These are phyloP conservation scores for Calendula officinalis DNA, from an alignment of 129 eudicot genomes.

Conservation along the genomic window DNA sequence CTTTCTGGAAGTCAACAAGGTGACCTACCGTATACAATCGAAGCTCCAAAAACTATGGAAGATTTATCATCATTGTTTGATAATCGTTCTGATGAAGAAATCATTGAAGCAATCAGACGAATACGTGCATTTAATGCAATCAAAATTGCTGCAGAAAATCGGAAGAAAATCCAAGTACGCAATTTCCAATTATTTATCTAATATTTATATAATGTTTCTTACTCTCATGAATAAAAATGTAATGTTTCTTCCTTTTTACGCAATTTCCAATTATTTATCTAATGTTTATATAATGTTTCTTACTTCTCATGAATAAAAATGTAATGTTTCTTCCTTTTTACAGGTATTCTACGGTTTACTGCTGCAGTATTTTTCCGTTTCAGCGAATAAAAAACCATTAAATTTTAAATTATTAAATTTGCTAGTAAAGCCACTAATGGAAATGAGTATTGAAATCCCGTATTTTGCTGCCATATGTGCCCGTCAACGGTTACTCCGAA, in stretches of 20 bases:
- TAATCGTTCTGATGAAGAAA: constrained; percentile 63
- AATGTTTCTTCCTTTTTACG: no score
- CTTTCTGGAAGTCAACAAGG: constrained; percentile 26
- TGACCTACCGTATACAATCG: constrained; percentile 91
- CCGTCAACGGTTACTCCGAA: constrained; percentile 67
- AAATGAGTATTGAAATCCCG: constrained; percentile 88
- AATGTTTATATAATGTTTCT: no score
- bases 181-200: not conserved
- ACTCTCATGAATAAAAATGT: no score
- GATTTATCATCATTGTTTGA: constrained; percentile 62
- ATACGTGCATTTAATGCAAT: constrained; percentile 89
- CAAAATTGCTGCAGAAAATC: constrained; percentile 82
- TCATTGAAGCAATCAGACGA: constrained; percentile 80
- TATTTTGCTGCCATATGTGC: constrained; percentile 97
- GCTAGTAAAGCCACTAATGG: constrained; percentile 93
- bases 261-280: not conserved
- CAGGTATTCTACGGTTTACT: constrained; percentile 93
- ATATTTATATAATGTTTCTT: no score
- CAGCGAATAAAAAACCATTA: constrained; percentile 74
- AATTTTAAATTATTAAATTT: constrained; percentile 67
- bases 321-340: constrained; percentile 1
- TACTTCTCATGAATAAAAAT: constrained; percentile 1
- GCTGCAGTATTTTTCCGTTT: constrained; percentile 87
- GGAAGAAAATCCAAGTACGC: constrained; percentile 88
- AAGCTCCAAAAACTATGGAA: constrained; percentile 82